phyloP scores from a whole-genome alignment of 225 moss, liverwort and hornwort species.

The Takakia lepidozioides region DNA sequence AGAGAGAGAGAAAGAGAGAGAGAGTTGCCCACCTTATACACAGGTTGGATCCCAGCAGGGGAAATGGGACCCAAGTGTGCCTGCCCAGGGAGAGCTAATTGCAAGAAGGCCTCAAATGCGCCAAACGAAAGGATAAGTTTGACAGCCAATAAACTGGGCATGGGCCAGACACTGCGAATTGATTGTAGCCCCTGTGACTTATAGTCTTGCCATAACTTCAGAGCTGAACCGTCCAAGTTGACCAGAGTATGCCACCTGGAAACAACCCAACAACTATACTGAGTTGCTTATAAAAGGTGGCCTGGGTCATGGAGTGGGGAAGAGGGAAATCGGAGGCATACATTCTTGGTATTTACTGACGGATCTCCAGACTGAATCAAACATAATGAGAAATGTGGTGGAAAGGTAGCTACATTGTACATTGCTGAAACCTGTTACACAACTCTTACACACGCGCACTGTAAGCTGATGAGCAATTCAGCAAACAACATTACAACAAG shows the following conservation, averaged over 20 bases:
- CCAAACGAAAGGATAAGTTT: conserved; percentile 60
- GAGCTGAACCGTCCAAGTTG: conserved; percentile 70
- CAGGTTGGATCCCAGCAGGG: conserved; percentile 79
- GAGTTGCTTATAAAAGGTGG: no score
- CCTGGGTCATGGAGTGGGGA: no score
- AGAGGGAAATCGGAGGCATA: background rate
- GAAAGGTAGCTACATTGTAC: no score
- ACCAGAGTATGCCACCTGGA: conserved; percentile 88
- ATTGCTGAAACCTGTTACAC: no score
- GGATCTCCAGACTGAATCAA: background rate
- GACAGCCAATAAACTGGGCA: conserved; percentile 52
- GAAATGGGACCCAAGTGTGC: conserved; percentile 77
- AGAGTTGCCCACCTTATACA: conserved; percentile 63
- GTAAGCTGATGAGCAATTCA: no score
- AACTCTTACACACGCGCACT: no score
- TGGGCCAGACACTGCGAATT: conserved; percentile 60
- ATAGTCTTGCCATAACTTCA: conserved; percentile 35
- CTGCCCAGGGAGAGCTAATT: conserved; percentile 67
- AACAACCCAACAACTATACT: background rate
- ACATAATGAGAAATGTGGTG: no score
- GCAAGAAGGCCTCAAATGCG: conserved; percentile 78
- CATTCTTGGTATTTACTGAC: background rate
- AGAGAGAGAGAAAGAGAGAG: background rate
- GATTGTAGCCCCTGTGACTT: conserved; percentile 39
- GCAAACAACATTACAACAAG: no score